These are phyloP conservation scores for Scheffersomyces ergatensis DNA, from an alignment of 805 yeast species.

Conservation along the genomic window DNA sequence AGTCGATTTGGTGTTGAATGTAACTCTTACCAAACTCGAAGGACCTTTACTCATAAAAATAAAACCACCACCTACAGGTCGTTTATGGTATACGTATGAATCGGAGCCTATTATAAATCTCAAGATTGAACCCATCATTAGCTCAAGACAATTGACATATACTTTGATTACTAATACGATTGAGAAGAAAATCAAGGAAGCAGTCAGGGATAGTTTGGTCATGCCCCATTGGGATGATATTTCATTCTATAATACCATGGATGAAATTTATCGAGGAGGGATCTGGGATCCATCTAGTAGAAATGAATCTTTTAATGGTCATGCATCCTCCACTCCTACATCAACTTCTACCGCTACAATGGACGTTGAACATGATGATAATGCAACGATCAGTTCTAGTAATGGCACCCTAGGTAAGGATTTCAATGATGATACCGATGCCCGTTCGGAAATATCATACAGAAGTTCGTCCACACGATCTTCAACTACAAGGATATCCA, in stretches of 20 bases:
- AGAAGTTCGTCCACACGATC: neutral
- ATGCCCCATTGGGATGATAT: constrained; percentile 88
- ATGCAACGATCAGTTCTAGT: neutral
- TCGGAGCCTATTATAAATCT: constrained; percentile 73
- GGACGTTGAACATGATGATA: neutral
- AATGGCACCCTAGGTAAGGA: neutral
- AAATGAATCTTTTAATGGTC: constrained; percentile 9
- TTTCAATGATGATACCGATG: constrained; percentile 6
- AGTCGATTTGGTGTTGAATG: constrained; percentile 68
- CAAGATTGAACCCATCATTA: constrained; percentile 86
- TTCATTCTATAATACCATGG: constrained; percentile 61
- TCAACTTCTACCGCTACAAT: neutral
- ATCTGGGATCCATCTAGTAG: constrained; percentile 67
- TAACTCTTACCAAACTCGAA: constrained; percentile 63
- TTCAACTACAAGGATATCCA: constrained; percentile 16
- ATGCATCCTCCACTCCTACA: constrained; percentile 1
- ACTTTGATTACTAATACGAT: constrained; percentile 77
- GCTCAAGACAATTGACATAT: constrained; percentile 77
- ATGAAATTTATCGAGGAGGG: constrained; percentile 86
- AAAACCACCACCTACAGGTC: constrained; percentile 87
- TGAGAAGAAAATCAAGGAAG: constrained; percentile 74
- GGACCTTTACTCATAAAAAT: constrained; percentile 71
- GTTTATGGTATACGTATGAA: constrained; percentile 89
- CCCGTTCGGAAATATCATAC: constrained; percentile 7
- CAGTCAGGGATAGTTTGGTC: constrained; percentile 76